phyloP scores from a whole-genome alignment of 2,329 filamentous ascomycete species.

The Periconia digitata region DNA sequence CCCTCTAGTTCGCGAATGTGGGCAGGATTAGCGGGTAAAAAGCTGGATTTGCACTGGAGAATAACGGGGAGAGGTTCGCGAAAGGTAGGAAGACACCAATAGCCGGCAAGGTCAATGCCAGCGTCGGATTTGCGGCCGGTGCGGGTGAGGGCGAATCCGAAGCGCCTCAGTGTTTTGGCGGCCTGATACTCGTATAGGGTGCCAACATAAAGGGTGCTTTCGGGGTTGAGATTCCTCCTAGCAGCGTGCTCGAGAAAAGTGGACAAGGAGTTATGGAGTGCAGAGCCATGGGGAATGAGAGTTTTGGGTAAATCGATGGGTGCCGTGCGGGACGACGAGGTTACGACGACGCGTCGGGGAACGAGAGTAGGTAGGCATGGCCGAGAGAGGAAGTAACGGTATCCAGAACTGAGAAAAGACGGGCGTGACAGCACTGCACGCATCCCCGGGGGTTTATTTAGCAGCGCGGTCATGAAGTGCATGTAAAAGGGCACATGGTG shows the following conservation, averaged over 20 bases:
- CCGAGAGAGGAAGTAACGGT: conserved; percentile 23
- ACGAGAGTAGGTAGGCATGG: conserved; percentile 22
- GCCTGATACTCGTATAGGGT: conserved; percentile 78
- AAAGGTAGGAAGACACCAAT: conserved; percentile 58
- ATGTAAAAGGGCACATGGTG: conserved; percentile 4
- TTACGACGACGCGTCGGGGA: conserved; percentile 30
- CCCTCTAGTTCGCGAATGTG: conserved; percentile 78
- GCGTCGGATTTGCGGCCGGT: conserved; percentile 68
- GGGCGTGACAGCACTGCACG: conserved; percentile 27
- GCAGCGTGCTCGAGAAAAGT: conserved; percentile 68
- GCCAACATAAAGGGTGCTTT: conserved; percentile 66
- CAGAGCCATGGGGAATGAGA: conserved; percentile 30
- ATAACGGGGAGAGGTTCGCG: conserved; percentile 47
- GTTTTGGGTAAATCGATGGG: conserved; percentile 31
- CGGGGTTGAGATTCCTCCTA: conserved; percentile 56
- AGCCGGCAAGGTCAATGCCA: conserved; percentile 74
- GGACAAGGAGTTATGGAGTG: conserved; percentile 62
- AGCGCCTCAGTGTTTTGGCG: conserved; percentile 55
- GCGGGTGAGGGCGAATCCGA: conserved; percentile 67
- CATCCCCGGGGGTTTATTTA: too few relatives aligned
- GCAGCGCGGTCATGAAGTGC: too few relatives aligned
- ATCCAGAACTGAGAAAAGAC: conserved; percentile 21
- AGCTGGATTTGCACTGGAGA: conserved; percentile 70
- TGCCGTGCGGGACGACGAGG: conserved; percentile 23
- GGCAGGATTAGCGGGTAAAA: conserved; percentile 54